Conservation (phyloP, 805 yeast species). For the Pichia californica region DNA sequence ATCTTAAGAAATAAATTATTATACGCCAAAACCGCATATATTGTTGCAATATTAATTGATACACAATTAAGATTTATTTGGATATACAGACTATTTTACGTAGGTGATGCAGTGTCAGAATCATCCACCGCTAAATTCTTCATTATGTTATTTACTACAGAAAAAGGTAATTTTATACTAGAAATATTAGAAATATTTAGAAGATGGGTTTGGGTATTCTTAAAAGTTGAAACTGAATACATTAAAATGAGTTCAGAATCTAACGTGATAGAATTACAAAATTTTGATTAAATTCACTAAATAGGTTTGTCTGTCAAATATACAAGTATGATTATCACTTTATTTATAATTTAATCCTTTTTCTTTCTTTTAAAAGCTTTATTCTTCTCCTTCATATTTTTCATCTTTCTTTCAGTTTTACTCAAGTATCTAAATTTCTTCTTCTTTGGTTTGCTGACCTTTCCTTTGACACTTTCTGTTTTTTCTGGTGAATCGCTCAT, state of each 20-base stretch:
- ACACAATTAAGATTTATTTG: constrained; percentile 68
- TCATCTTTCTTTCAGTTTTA: constrained; percentile 64
- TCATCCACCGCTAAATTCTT: constrained; percentile 16
- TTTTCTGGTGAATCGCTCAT: constrained; percentile 36
- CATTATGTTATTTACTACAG: constrained; percentile 33
- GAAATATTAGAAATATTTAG: constrained; percentile 73
- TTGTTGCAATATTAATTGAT: constrained; percentile 53
- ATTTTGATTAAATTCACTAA: constrained; percentile 6
- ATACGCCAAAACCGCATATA: constrained; percentile 39
- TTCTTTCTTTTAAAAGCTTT: constrained; percentile 21
- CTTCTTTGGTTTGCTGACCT: constrained; percentile 38
- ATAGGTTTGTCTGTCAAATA: not conserved
- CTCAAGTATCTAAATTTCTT: constrained; percentile 86
- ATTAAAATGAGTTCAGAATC: constrained; percentile 19
- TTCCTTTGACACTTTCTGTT: constrained; percentile 14
- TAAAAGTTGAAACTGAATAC: constrained; percentile 78
- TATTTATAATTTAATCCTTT: constrained; percentile 15
- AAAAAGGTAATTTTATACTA: constrained; percentile 56
- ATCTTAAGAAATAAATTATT: constrained; percentile 27
- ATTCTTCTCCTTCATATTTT: constrained; percentile 39
- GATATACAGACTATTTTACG: constrained; percentile 43
- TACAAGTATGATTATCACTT: not conserved
- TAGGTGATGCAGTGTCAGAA: not conserved
- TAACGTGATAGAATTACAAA: constrained; percentile 21
- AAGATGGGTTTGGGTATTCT: constrained; percentile 84